Conservation (phyloP, 345 rosid genomes). For the Limnanthes douglasii region DNA sequence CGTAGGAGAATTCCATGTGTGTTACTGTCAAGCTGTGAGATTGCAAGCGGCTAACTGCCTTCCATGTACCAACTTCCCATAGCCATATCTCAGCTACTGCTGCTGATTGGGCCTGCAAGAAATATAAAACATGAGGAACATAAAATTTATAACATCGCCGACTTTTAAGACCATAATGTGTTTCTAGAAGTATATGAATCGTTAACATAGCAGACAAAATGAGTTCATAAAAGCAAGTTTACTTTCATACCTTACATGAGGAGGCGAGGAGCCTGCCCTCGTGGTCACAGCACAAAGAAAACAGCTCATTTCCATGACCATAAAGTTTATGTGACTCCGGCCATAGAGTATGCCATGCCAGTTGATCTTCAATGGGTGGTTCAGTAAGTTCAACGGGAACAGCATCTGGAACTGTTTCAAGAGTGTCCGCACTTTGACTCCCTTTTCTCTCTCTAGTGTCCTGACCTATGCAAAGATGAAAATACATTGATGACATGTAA, state of each 20-base stretch:
- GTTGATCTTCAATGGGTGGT: conserved; percentile 90
- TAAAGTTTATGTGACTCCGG: conserved; percentile 93
- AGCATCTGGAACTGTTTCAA: conserved; percentile 90
- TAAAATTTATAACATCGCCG: background rate
- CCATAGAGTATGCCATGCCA: conserved; percentile 85
- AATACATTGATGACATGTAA: background rate
- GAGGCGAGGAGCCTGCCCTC: conserved; percentile 79
- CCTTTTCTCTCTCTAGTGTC: conserved; percentile 20
- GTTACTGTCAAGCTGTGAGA: conserved; percentile 95
- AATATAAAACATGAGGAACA: conserved; percentile 1
- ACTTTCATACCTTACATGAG: conserved; percentile 64
- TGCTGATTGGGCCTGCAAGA: conserved; percentile 66
- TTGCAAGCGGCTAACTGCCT: conserved; percentile 67
- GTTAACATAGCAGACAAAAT: no score
- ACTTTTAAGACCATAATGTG: background rate
- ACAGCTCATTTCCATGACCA: conserved; percentile 91
- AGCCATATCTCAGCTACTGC: conserved; percentile 84
- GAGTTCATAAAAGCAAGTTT: background rate
- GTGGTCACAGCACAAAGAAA: conserved; percentile 65
- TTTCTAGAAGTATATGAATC: no score
- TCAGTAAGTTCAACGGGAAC: conserved; percentile 72
- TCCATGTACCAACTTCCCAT: conserved; percentile 97
- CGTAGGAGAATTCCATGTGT: conserved; percentile 70
- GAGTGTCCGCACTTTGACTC: conserved; percentile 57
- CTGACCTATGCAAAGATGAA: background rate